Evolutionary conservation across 2,329 filamentous ascomycete species (phyloP).

Genomic region (Phyllosticta citribraziliensis): DNA sequence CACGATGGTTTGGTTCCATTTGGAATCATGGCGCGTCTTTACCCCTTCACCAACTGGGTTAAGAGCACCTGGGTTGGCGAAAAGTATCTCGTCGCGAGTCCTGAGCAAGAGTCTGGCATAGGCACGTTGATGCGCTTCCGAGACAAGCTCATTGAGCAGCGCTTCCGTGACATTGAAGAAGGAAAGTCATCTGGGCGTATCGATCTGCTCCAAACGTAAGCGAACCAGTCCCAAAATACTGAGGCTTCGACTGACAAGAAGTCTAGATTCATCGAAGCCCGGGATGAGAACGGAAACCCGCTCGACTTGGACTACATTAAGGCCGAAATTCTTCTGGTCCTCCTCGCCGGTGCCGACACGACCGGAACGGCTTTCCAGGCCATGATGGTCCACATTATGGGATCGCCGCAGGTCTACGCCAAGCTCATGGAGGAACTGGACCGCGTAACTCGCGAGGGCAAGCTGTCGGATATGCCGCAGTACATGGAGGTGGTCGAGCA

Average conservation of each 20-base stretch:
- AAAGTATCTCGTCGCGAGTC: conserved; percentile 44
- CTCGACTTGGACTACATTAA: conserved; percentile 43
- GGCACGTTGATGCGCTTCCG: conserved; percentile 49
- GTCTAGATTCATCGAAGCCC: conserved; percentile 26
- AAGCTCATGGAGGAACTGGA: conserved; percentile 41
- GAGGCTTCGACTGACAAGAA: not conserved
- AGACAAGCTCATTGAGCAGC: conserved; percentile 42
- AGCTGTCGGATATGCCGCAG: conserved; percentile 18
- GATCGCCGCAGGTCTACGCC: conserved; percentile 31
- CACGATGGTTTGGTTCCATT: conserved; percentile 44
- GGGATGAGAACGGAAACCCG: conserved; percentile 32
- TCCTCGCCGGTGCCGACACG: conserved; percentile 44
- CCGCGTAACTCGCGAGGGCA: conserved; percentile 22
- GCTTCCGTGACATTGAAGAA: conserved; percentile 37
- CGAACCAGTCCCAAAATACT: not conserved
- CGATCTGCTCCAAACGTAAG: conserved; percentile 44
- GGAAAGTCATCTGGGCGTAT: conserved; percentile 36
- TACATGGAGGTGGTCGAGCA: conserved; percentile 20
- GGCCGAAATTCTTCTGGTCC: conserved; percentile 43
- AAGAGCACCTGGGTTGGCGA: conserved; percentile 43
- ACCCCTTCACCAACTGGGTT: conserved; percentile 46
- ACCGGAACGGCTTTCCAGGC: conserved; percentile 43
- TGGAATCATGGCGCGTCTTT: conserved; percentile 42
- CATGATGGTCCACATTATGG: conserved; percentile 35
- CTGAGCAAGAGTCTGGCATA: conserved; percentile 45